Evolutionary conservation across 2,329 filamentous ascomycete species (phyloP), one percentile per base, ranked within the genome.

Genomic region (Fusarium nodosum): DNA sequence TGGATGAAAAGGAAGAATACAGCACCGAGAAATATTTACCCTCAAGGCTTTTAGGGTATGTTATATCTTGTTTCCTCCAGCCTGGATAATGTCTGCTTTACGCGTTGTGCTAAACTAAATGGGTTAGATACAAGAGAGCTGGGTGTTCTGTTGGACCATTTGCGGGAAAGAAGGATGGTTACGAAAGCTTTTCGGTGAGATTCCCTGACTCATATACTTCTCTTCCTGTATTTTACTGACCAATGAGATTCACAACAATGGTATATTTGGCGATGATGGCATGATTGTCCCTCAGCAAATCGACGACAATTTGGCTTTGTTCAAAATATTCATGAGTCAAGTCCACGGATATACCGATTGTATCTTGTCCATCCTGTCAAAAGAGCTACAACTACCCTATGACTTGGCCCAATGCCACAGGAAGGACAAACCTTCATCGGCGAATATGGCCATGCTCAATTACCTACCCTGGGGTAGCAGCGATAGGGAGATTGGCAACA

Each of bases 401-500:
- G 22, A 45, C 31, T n/a, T 55, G 31, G 8, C 9, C 2, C 4
- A 45, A 2, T 68, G 46, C 20, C 62, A 66, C 42, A 57, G 62
- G 9, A 68, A 52, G 39, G 55, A 66, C 16, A 63, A 44, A 38
- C 66, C 62, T 11, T 68, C 62, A 4, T 62, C 62, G 1, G 66
- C 66, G 15, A 66, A 68, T 28, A 59, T 66, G 62, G 53, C 58
- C 2, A 63, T 66, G 66, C 36, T 68, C 15, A 56, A 68, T n/a
- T 68, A 66, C 55, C 22, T 68, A n/a, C 54, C 66, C 7, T 68
- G 66, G 66, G 58, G 62, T 12, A 68, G 58, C 47, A 63, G 36
- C 31, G 46, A 63, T 7, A 53, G 57, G 10, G 50, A 54, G 39
- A 52, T 68, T 12, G 66, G 66, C 13, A 66, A 68, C 34, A 68